A percentile compares a stretch with the other conserved stretches of the same genome.
Conservation (phyloP, 768 basidiomycete genomes). For the Pulveroboletus sp. region DNA sequence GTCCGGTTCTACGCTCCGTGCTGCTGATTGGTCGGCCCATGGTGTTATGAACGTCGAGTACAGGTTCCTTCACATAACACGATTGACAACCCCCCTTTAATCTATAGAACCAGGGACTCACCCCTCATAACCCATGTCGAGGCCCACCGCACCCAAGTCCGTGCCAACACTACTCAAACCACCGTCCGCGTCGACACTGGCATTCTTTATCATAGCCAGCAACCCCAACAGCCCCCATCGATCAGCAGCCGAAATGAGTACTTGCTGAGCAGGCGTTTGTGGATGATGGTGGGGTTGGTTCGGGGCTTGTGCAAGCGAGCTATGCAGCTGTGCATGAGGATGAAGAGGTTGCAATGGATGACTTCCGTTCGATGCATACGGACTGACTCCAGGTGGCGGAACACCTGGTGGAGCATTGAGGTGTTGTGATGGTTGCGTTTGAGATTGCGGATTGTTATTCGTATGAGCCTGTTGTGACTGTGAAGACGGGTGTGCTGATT, state of each 20-base stretch:
- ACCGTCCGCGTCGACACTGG: constrained; percentile 69
- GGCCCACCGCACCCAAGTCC: constrained; percentile 86
- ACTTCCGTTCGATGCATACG: constrained; percentile 34
- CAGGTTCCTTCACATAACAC: constrained; percentile 48
- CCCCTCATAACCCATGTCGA: constrained; percentile 84
- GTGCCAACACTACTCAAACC: constrained; percentile 82
- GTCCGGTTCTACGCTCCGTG: constrained; percentile 84
- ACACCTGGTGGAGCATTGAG: constrained; percentile 51
- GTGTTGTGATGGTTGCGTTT: constrained; percentile 39
- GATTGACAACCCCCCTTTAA: constrained; percentile 17
- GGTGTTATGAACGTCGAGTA: constrained; percentile 95
- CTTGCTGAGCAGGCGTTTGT: constrained; percentile 90
- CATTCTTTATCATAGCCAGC: constrained; percentile 81
- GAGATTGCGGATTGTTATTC: constrained; percentile 31
- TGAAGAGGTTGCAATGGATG: constrained; percentile 30
- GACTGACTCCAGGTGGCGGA: constrained; percentile 35
- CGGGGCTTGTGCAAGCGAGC: constrained; percentile 26
- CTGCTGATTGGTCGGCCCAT: constrained; percentile 88
- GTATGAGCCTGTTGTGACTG: constrained; percentile 28
- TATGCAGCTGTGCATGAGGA: constrained; percentile 35
- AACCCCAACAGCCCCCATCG: constrained; percentile 90
- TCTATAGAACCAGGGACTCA: constrained; percentile 41
- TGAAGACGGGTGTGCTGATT: constrained; percentile 24
- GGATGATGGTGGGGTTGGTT: constrained; percentile 49
- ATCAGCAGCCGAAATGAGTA: constrained; percentile 88